Percentiles rank a stretch among this genome's conserved stretches.
phyloP scores from a whole-genome alignment of 2,329 filamentous ascomycete species.

The Penicillium sp. region DNA sequence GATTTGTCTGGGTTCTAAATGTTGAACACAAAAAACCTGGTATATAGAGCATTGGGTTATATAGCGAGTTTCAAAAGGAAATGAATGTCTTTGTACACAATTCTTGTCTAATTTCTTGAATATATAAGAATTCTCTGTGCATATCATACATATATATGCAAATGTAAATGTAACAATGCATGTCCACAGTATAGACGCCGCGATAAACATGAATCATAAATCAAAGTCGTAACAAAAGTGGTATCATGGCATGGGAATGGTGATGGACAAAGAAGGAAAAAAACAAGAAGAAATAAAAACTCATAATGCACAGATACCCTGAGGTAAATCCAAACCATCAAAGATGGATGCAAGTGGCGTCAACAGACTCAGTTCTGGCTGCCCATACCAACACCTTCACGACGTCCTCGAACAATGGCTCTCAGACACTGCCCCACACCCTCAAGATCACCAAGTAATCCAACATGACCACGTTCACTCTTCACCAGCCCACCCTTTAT shows the following conservation, averaged over 20 bases:
- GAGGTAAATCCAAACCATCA: not conserved
- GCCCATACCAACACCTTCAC: constrained; percentile 71
- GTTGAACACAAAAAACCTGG: constrained; percentile 10
- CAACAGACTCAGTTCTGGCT: not conserved
- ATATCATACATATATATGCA: not conserved
- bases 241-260: not conserved
- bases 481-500: constrained; percentile 73
- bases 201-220: not conserved
- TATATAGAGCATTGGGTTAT: constrained; percentile 21
- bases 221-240: not conserved
- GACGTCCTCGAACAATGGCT: constrained; percentile 66
- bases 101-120: not conserved
- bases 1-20: constrained; percentile 4
- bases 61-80: constrained; percentile 14
- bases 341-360: not conserved
- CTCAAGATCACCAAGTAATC: constrained; percentile 79
- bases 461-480: constrained; percentile 84
- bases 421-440: constrained; percentile 73
- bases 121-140: not conserved
- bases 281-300: constrained; percentile 10
- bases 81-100: constrained; percentile 2
- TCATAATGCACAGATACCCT: constrained; percentile 1
- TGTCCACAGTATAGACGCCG: not conserved
- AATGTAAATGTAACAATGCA: not conserved
- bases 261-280: not conserved